A percentile compares a stretch with the other conserved stretches of the same genome.
phyloP scores from a whole-genome alignment of 2,329 filamentous ascomycete genomes.

The Alternaria ventricosa region DNA sequence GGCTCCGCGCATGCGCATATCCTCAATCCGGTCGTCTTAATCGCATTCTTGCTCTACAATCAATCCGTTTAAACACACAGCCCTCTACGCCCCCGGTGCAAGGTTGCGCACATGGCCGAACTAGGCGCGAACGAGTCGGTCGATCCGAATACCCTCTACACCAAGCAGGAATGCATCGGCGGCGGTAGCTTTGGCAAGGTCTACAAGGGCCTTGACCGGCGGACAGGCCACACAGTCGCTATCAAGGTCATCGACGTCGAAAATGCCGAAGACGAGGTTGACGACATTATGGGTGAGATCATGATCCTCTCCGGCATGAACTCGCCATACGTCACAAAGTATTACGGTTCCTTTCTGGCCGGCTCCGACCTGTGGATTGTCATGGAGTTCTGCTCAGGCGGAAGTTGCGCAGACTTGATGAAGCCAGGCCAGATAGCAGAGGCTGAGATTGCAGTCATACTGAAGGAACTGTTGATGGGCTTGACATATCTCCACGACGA shows the following conservation, averaged over 20 bases:
- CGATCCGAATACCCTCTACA: conserved; percentile 91
- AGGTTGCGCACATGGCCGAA: conserved; percentile 18
- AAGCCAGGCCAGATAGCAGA: conserved; percentile 90
- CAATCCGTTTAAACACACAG: not conserved
- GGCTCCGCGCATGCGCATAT: not conserved
- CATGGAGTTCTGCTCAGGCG: conserved; percentile 98
- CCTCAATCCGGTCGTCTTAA: not conserved
- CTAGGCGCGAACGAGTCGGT: conserved; percentile 59
- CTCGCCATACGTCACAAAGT: conserved; percentile 96
- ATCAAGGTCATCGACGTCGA: conserved; percentile 99
- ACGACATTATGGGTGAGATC: conserved; percentile 99
- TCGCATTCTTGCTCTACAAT: not conserved
- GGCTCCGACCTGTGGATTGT: conserved; percentile 98
- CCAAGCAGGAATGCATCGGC: conserved; percentile 75
- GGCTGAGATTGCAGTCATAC: conserved; percentile 95
- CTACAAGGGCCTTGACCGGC: conserved; percentile 96
- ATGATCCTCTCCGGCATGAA: conserved; percentile 95
- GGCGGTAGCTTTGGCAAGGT: conserved; percentile 98
- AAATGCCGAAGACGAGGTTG: conserved; percentile 98
- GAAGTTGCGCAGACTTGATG: conserved; percentile 94
- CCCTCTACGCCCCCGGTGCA: not conserved
- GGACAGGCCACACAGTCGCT: conserved; percentile 89
- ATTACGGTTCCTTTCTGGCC: conserved; percentile 95
- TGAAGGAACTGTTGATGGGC: conserved; percentile 86
- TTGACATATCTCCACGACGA: conserved; percentile 93